These are phyloP conservation scores for Hygrophorus russula DNA, from an alignment of 768 basidiomycete genomes.

Conservation along the genomic window DNA sequence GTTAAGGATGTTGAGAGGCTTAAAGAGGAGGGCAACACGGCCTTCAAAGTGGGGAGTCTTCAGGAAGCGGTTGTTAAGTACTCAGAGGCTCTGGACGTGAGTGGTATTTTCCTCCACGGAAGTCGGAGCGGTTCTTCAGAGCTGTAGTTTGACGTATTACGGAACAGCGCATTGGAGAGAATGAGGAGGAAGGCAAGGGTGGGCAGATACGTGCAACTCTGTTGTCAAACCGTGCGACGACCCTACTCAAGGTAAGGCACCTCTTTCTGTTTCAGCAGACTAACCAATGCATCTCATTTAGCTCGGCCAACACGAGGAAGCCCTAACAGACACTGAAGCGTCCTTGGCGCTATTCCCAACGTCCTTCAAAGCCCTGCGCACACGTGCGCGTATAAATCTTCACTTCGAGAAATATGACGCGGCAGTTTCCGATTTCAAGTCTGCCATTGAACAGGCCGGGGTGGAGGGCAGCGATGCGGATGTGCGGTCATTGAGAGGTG, in stretches of 20 bases:
- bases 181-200: constrained; percentile 63
- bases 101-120: constrained; percentile 8
- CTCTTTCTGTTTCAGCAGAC: constrained; percentile 1
- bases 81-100: constrained; percentile 57
- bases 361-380: constrained; percentile 80
- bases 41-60: constrained; percentile 54
- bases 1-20: constrained; percentile 74
- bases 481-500: constrained; percentile 44
- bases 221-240: constrained; percentile 76
- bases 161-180: constrained; percentile 51
- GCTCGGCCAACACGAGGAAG: constrained; percentile 57
- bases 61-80: constrained; percentile 62
- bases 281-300: constrained; percentile 17
- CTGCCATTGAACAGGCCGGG: constrained; percentile 64
- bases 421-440: constrained; percentile 64
- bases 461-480: constrained; percentile 55
- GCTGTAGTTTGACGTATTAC: background rate
- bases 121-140: constrained; percentile 1
- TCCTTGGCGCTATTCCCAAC: constrained; percentile 51
- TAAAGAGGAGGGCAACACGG: constrained; percentile 76
- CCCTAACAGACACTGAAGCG: constrained; percentile 57
- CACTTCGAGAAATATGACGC: constrained; percentile 65
- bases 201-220: constrained; percentile 74
- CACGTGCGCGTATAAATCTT: constrained; percentile 71
- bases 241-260: constrained; percentile 55